Conservation (phyloP, 2,329 filamentous ascomycete genomes). For the Blastomyces percursus region DNA sequence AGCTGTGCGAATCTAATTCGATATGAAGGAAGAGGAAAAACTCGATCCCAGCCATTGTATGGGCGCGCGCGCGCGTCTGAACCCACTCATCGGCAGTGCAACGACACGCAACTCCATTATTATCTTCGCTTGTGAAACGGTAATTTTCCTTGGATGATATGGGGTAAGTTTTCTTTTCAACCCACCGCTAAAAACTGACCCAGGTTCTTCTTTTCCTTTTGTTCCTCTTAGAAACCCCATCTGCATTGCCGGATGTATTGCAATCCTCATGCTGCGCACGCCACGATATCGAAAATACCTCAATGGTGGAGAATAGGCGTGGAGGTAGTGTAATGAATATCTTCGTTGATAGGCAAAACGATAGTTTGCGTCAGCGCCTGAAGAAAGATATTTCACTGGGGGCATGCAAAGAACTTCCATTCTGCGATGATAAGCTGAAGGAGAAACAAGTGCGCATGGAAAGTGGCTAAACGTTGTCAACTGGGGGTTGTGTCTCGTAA, state of each 20-base stretch:
- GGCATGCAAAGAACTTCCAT: slow-evolving; percentile 47
- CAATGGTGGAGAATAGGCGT: slow-evolving; percentile 44
- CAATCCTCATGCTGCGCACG: slow-evolving; percentile 21
- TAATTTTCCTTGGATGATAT: slow-evolving; percentile 54
- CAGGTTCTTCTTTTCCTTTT: not conserved
- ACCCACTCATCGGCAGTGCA: slow-evolving; percentile 36
- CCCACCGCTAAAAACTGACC: not conserved
- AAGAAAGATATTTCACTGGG: slow-evolving; percentile 41
- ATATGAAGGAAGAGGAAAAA: slow-evolving; percentile 52
- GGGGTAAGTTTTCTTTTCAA: slow-evolving; percentile 22
- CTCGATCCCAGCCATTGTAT: slow-evolving; percentile 15
- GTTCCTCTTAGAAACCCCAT: not conserved
- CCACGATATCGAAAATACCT: slow-evolving; percentile 61
- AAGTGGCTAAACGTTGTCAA: slow-evolving; percentile 1
- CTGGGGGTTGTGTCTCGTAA: not conserved
- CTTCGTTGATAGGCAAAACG: slow-evolving; percentile 44
- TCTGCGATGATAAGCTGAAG: slow-evolving; percentile 44
- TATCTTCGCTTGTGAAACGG: slow-evolving; percentile 51
- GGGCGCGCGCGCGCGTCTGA: slow-evolving; percentile 53
- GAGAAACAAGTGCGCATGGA: slow-evolving; percentile 50
- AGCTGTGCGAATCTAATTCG: not conserved
- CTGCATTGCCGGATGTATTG: not conserved
- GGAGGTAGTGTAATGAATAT: slow-evolving; percentile 55
- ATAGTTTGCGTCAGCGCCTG: slow-evolving; percentile 54
- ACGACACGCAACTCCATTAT: not conserved